Percentiles rank a stretch among this genome's conserved stretches.
Conservation (phyloP, 129 eudicot genomes). For the Helianthus annuus region HanXRQr2.0-SUNRISE NC_035447.2:100841777-100842276, state of each 20-base stretch:
- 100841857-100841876: not conserved
- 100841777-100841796: slow-evolving; percentile 62
- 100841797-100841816: slow-evolving; percentile 57
- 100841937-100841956: slow-evolving; percentile 56
- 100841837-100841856: slow-evolving; percentile 51
- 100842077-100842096: slow-evolving; percentile 49
- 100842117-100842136: slow-evolving; percentile 56
- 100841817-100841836: slow-evolving; percentile 50
- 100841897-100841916: not conserved
- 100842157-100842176: slow-evolving; percentile 52
- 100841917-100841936: slow-evolving; percentile 57
- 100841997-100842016: slow-evolving; percentile 62
- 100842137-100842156: slow-evolving; percentile 45
- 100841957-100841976: slow-evolving; percentile 52
- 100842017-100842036: slow-evolving; percentile 45
- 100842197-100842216: slow-evolving; percentile 70
- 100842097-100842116: slow-evolving; percentile 49
- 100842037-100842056: slow-evolving; percentile 54
- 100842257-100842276: slow-evolving; percentile 75
- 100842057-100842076: slow-evolving; percentile 56
- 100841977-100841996: slow-evolving; percentile 70
- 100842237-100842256: slow-evolving; percentile 89
- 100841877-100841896: not conserved
- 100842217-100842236: slow-evolving; percentile 57
- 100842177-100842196: slow-evolving; percentile 67